These are phyloP conservation scores for Serendipita sp. DNA, from an alignment of 1,284 basidiomycete species.

Conservation along the genomic window DNA sequence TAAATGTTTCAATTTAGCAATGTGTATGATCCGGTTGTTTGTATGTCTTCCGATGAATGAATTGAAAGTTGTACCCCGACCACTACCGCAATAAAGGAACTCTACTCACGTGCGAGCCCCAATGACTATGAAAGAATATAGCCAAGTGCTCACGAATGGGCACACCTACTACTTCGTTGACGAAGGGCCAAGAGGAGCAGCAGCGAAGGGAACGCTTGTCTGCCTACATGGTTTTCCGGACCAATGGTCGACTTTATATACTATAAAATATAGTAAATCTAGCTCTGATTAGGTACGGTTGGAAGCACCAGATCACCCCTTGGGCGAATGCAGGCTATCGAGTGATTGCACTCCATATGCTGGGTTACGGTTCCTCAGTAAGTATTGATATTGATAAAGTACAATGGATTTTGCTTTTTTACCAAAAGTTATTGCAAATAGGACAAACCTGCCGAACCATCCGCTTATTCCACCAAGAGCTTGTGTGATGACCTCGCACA, in stretches of 20 bases:
- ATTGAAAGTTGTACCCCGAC: too few relatives aligned
- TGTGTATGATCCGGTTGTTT: too few relatives aligned
- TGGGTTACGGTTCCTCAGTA: constrained; percentile 41
- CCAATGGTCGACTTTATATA: constrained; percentile 29
- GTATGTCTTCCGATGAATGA: too few relatives aligned
- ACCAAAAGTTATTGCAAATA: background rate
- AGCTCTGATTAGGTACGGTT: constrained; percentile 40
- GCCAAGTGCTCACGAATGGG: constrained; percentile 34
- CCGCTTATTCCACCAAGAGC: constrained; percentile 43
- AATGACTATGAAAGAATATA: background rate
- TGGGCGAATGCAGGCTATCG: constrained; percentile 50
- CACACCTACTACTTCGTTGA: constrained; percentile 53
- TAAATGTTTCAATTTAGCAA: background rate
- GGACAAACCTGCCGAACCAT: constrained; percentile 41
- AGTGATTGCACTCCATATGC: constrained; percentile 57
- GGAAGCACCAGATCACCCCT: constrained; percentile 52
- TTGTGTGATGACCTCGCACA: constrained; percentile 48
- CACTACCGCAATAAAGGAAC: too few relatives aligned
- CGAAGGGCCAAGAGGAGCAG: constrained; percentile 34
- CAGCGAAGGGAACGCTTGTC: constrained; percentile 36
- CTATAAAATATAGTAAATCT: background rate
- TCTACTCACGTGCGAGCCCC: too few relatives aligned
- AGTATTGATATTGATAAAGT: background rate
- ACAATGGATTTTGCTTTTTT: background rate
- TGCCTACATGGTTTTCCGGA: constrained; percentile 65